A percentile compares a stretch with the other conserved stretches of the same genome.
Evolutionary conservation across 192 early-diverging fungal species (phyloP).

Genomic region (Coemansia sp.): DNA sequence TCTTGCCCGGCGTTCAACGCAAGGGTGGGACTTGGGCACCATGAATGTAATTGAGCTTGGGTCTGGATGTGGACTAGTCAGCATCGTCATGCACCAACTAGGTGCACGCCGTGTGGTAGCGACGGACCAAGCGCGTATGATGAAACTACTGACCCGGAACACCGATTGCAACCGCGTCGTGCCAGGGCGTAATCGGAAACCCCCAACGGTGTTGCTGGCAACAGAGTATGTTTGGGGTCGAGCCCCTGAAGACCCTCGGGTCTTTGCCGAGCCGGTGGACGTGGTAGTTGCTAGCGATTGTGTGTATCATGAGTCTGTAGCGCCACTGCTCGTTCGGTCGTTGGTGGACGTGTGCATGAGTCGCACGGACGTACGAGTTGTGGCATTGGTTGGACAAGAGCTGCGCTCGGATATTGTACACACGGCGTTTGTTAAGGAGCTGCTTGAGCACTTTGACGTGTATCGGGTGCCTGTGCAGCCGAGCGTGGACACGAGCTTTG

Average conservation of each 20-base stretch:
- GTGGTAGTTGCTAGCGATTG: constrained; percentile 50
- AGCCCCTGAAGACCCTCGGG: constrained; percentile 19
- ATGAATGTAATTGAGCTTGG: constrained; percentile 38
- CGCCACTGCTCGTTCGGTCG: constrained; percentile 27
- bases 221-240: constrained; percentile 42
- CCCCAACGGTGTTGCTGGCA: constrained; percentile 7
- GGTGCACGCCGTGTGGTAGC: constrained; percentile 31
- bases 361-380: constrained; percentile 11
- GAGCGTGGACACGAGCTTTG: constrained; percentile 13
- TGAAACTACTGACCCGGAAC: constrained; percentile 31
- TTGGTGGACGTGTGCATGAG: constrained; percentile 29
- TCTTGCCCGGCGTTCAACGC: constrained; percentile 8
- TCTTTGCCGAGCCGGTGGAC: constrained; percentile 26
- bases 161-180: constrained; percentile 9
- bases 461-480: constrained; percentile 32
- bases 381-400: constrained; percentile 45
- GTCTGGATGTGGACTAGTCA: constrained; percentile 47
- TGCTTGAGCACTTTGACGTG: constrained; percentile 31
- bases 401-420: constrained; percentile 53
- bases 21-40: constrained; percentile 14
- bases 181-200: background rate
- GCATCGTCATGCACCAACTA: constrained; percentile 32
- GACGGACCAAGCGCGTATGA: constrained; percentile 46
- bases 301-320: constrained; percentile 46
- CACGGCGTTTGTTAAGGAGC: constrained; percentile 29